Base-by-base conservation (phyloP, 2,329 filamentous ascomycete genomes). In the Aspergillus transmontanensis region DNA sequence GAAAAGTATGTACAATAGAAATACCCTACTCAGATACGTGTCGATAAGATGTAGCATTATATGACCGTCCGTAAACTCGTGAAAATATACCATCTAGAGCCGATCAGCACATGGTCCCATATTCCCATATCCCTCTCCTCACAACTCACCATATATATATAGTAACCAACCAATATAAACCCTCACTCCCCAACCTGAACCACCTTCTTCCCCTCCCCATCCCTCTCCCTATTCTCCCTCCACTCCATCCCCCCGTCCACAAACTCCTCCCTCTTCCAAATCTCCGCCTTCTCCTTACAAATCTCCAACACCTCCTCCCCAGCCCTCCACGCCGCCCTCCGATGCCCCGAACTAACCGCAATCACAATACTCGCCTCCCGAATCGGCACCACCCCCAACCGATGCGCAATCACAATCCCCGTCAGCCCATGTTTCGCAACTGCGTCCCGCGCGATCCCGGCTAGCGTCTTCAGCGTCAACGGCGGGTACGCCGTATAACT, bases 181-280 rank as follows among this genome's bases (percentile, higher is more conserved):
- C 19, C 10, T 32, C 26, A 51, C 2, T n/a, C 4, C 12, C 7
- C 26, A 32, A 6, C 32, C 23, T 23, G 23, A 51, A 51, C 10
- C 23, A 59, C 32, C 41, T 61, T 77, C 61, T 61, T 77, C 62
- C 78, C 78, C 62, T 75, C 90, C 55, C 80, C 78, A 64, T 83
- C 81, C 11, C 90, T 91, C 78, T 96, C 93, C 67, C 89, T 81
- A 79, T 97, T 97, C 64, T 91, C 92, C 79, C 93, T 89, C 94
- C 94, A 97, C 51, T 95, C 85, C 7, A 85, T 78, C n/a, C 72
- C 84, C 19, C 89, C 91, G 66, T 90, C 89, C 23, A 70, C 87
- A 82, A 97, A 97, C 76, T 93, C 90, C 81, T 98, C 94, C 68
- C 88, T 83, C 81, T 97, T 97, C 94, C 94, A 97, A 48, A 99